Evolutionary conservation across 2,329 filamentous ascomycete genomes (phyloP), one percentile per base, ranked within the genome.

Genomic region (Mycosphaerella sp.): DNA sequence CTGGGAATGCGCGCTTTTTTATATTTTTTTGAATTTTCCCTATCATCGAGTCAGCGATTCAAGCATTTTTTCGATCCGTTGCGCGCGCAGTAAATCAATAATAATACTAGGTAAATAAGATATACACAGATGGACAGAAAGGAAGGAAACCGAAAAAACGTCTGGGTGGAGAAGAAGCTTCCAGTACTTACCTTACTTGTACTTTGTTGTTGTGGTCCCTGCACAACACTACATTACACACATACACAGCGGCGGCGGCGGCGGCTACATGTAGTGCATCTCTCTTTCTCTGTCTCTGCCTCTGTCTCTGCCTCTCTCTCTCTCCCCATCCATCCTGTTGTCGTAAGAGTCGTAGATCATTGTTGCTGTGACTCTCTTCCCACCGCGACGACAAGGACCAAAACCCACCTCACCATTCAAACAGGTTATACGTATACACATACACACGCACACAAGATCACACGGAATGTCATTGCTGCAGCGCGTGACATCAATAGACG

Each of bases 401-500:
- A 17, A 17, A 17, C 14, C 14, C 21, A 31, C 44, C 46, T 17
- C 36, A 47, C 44, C 12, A 43, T 43, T 47, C 46, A 43, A 53
- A 53, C 43, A 53, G 43, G 43, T 47, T 40, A 26, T 44, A 41
- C 31, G 45, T 17, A n/a, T 17, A 17, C 14, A 17, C 14, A 17
- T 17, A 17, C 14, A 40, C 43, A 41, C 40, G 21, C 10, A n/a
- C 12, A 21, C 41, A 23, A 23, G 17, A 14, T 11, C 4, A 43
- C 14, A 44, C 41, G 10, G 10, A 44, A 79, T 79, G 76, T 79
- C 77, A 63, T 69, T 79, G 49, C 70, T 76, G 55, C 76, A 78
- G 64, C 76, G 78, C 65, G 76, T 79, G 53, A 74, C 74, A 45
- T 69, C 71, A 48, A 70, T 76, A 62, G 76, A 78, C 63, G 76